These are phyloP conservation scores for Chlorella sp. DNA, from an alignment of 139 green algal species.

Conservation along the genomic window DNA sequence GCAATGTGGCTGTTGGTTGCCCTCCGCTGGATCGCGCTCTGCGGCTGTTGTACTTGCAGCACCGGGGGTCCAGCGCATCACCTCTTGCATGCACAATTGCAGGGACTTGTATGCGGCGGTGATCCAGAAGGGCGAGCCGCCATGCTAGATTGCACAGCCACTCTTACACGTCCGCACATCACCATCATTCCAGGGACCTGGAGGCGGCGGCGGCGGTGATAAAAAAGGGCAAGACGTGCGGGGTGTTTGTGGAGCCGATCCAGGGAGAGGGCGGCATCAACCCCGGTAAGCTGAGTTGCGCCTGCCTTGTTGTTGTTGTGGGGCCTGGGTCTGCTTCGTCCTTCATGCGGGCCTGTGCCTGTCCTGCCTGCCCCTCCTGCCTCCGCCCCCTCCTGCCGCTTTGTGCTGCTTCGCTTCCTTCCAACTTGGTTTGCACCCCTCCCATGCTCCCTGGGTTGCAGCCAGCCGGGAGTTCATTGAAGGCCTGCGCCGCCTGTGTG, in stretches of 20 bases:
- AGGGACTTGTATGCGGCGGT: no score
- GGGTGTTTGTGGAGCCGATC: conserved; percentile 98
- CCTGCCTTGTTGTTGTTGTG: no score
- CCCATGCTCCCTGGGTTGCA: neutral
- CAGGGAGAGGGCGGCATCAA: conserved; percentile 93
- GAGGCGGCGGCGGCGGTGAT: conserved; percentile 63
- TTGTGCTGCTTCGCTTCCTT: neutral
- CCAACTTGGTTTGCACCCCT: neutral
- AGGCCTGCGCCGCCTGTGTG: conserved; percentile 91
- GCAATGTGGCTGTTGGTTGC: no score
- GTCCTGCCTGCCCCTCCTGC: neutral
- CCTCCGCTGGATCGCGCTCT: no score
- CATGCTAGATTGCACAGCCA: no score
- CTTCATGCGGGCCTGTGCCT: no score
- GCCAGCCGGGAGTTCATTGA: conserved; percentile 64
- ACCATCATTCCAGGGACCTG: conserved; percentile 82
- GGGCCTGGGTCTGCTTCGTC: no score
- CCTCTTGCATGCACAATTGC: no score
- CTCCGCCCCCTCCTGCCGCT: neutral
- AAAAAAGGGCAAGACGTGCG: conserved; percentile 81
- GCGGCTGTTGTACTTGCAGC: no score
- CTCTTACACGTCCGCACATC: no score
- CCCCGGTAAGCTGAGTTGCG: conserved; percentile 44
- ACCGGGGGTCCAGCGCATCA: no score
- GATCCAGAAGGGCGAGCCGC: no score